Evolutionary conservation across 495 filamentous ascomycete species (phyloP).

Genomic region (Penicillium goetzii): DNA sequence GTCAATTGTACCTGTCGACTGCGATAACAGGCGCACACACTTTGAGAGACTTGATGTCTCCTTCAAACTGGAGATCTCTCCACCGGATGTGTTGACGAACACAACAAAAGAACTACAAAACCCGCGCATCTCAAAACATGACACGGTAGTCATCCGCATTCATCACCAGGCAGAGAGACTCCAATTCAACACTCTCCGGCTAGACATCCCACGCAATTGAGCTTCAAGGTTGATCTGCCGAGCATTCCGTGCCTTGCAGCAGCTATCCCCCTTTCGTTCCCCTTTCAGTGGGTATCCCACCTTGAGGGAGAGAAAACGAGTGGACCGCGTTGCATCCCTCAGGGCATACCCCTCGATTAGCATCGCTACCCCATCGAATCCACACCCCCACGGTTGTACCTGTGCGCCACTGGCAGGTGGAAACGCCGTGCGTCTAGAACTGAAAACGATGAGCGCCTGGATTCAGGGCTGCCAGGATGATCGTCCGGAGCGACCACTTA

Average conservation of each 20-base stretch:
- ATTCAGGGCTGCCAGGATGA: conserved; percentile 29
- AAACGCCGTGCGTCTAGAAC: conserved; percentile 27
- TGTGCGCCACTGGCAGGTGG: conserved; percentile 15
- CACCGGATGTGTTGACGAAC: neutral
- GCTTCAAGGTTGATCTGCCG: conserved; percentile 4
- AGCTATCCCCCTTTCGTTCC: conserved; percentile 16
- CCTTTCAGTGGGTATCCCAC: conserved; percentile 18
- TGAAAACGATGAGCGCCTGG: conserved; percentile 35
- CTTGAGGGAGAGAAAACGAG: conserved; percentile 8
- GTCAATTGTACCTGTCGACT: conserved; percentile 14
- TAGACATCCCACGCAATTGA: conserved; percentile 14
- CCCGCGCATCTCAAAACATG: neutral
- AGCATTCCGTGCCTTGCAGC: conserved; percentile 35
- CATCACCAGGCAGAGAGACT: neutral
- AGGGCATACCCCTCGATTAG: conserved; percentile 25
- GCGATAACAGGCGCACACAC: neutral
- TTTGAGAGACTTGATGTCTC: neutral
- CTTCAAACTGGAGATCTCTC: neutral
- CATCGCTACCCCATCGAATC: conserved; percentile 21
- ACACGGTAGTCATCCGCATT: neutral
- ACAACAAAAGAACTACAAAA: neutral
- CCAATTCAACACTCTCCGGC: neutral
- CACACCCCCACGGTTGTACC: conserved; percentile 12
- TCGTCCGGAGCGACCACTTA: conserved; percentile 32
- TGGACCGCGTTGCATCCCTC: conserved; percentile 32